These are phyloP conservation scores for Grosmannia serpens DNA, from an alignment of 2,329 filamentous ascomycete species.

Conservation along the genomic window DNA sequence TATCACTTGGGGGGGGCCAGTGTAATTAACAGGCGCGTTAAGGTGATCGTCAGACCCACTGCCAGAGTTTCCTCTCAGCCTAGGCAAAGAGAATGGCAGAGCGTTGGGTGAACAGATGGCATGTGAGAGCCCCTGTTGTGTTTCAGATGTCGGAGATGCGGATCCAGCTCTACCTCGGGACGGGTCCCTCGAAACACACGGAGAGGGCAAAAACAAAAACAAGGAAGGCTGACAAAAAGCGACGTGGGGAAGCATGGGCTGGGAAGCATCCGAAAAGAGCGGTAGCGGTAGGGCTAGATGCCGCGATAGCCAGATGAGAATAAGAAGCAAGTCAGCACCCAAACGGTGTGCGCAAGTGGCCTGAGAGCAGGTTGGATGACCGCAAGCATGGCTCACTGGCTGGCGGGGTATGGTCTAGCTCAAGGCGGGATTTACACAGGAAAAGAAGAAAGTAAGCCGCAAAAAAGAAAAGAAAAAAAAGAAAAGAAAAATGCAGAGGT, in stretches of 20 bases:
- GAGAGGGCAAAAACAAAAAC: neutral
- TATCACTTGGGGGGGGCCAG: no score
- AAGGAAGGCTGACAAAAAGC: neutral
- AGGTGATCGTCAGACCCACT: neutral
- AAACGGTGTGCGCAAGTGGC: no score
- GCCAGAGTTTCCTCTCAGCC: neutral
- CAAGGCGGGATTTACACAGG: no score
- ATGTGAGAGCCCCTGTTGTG: neutral
- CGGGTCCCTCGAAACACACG: neutral
- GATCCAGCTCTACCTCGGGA: neutral
- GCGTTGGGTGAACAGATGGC: no score
- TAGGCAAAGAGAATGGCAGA: neutral
- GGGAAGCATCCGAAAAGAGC: neutral
- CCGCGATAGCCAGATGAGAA: neutral
- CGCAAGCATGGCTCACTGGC: no score
- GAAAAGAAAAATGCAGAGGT: no score
- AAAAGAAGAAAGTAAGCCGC: no score
- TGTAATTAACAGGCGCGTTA: no score
- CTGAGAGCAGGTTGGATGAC: no score
- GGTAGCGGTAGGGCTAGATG: neutral
- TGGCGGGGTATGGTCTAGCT: no score
- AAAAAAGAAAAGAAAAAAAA: no score
- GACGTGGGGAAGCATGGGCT: neutral
- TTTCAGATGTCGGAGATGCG: neutral
- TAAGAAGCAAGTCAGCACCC: neutral